Percentiles rank a stretch among this genome's conserved stretches.
Evolutionary conservation across 2,329 filamentous ascomycete genomes (phyloP).

Genomic region (Cladosporium colombiae): DNA sequence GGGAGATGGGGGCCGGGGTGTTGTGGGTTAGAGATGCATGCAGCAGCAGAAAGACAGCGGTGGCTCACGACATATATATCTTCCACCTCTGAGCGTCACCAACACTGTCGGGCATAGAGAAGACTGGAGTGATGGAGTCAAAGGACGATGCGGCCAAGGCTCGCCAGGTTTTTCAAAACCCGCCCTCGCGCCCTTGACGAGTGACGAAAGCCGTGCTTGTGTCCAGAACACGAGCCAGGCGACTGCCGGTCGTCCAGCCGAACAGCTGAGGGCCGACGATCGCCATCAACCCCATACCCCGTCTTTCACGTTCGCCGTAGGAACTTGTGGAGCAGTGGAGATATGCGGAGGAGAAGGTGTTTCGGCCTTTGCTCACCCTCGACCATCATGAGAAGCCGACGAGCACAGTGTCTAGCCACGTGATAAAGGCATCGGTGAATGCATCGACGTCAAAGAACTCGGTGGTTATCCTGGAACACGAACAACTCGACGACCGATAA

Average conservation of each 20-base stretch:
- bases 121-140: not conserved
- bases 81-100: not conserved
- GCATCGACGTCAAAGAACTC: not conserved
- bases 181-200: not conserved
- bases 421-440: not conserved
- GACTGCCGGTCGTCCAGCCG: not conserved
- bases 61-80: constrained; percentile 12
- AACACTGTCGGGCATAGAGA: constrained; percentile 4
- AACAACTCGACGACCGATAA: not conserved
- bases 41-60: not conserved
- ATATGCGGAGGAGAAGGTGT: constrained; percentile 1
- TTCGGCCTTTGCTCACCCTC: not conserved
- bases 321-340: constrained; percentile 2
- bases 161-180: constrained; percentile 9
- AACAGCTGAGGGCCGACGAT: not conserved
- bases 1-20: not conserved
- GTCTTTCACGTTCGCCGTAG: not conserved
- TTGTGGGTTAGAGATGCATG: not conserved
- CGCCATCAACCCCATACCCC: not conserved
- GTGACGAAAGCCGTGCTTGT: not conserved
- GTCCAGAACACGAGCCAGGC: not conserved
- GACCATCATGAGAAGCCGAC: not conserved
- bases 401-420: not conserved
- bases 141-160: constrained; percentile 5
- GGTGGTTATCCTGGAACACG: not conserved